Evolutionary conservation across 208 protist species (phyloP), one percentile per base, ranked within the genome.

Genomic region (Crithidia acanthocephali): DNA sequence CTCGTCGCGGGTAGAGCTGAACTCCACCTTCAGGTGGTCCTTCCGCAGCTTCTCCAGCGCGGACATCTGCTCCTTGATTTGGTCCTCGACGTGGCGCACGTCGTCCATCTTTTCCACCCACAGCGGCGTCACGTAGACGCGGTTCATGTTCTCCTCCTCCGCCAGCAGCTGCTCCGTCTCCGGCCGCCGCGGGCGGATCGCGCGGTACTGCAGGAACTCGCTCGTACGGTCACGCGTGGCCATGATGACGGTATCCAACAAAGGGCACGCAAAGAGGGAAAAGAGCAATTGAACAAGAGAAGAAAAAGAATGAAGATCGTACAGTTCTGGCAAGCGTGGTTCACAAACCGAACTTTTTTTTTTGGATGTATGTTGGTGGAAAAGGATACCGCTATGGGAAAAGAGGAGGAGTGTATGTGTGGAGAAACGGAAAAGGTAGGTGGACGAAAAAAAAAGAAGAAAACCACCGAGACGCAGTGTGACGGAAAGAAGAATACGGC

Each of bases 71-170:
- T 91, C 79, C 25, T 86, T 77, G 42, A 97, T 92, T 40, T 85
- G 77, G 7, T 80, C 64, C 61, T 94, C 84, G 2, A 93, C 57
- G 11, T 47, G 27, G 33, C 93, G 84, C 35, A 97, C 87, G 25
- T 95, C 86, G 22, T 83, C 80, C 93, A 97, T 95, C 70, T 87
- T 88, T 15, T 89, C 81, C 53, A 95, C 84, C 90, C 93, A 97
- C 0, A 79, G 75, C 35, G 93, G 93, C 9, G 85, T 85, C 30
- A 97, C 71, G 45, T 92, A 90, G 4, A 85, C 76, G 16, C 81
- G 77, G 23, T 83, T 85, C 42, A 83, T 77, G 58, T 86, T 74
- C 61, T 91, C 92, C 69, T 85, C 86, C 18, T 81, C 76, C 5
- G 69, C 76, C 11, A 94, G 81, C 6, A 96, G 81, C 52, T 87